Conservation (phyloP, 192 early-diverging fungal species). For the Dimargaris cristalligena region DNA sequence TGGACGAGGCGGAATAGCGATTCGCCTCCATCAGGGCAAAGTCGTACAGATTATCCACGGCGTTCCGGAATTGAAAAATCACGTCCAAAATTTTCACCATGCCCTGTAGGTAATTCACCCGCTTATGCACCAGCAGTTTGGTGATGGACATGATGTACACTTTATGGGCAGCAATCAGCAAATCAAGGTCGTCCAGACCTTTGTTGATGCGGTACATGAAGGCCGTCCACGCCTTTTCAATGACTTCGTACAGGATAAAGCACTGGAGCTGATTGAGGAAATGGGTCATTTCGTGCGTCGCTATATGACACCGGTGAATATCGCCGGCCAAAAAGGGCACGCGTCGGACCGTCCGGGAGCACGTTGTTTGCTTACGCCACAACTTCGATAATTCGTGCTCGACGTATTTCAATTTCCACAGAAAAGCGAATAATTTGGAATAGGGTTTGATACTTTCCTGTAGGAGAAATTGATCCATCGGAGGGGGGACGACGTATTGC, state of each 20-base stretch:
- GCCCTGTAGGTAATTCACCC: slow-evolving; percentile 25
- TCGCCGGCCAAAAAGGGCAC: slow-evolving; percentile 30
- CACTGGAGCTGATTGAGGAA: slow-evolving; percentile 88
- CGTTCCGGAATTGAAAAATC: slow-evolving; percentile 37
- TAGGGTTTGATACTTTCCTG: slow-evolving; percentile 61
- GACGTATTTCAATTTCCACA: slow-evolving; percentile 78
- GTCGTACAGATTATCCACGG: slow-evolving; percentile 31
- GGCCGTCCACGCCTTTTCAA: slow-evolving; percentile 82
- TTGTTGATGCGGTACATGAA: slow-evolving; percentile 36
- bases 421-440: slow-evolving; percentile 65
- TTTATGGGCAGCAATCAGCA: slow-evolving; percentile 59
- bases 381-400: slow-evolving; percentile 53
- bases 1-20: too few species aligned
- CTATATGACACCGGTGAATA: slow-evolving; percentile 47
- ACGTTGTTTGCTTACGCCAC: slow-evolving; percentile 66
- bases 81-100: slow-evolving; percentile 43
- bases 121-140: slow-evolving; percentile 34
- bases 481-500: slow-evolving; percentile 63
- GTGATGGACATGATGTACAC: slow-evolving; percentile 54
- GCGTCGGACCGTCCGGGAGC: slow-evolving; percentile 28
- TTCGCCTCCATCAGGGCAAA: slow-evolving; percentile 23
- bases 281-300: slow-evolving; percentile 79
- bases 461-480: slow-evolving; percentile 72
- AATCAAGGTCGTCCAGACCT: slow-evolving; percentile 59
- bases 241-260: slow-evolving; percentile 80